Base-by-base conservation (phyloP, 495 filamentous ascomycete species). In the Tuber aestivum region DNA sequence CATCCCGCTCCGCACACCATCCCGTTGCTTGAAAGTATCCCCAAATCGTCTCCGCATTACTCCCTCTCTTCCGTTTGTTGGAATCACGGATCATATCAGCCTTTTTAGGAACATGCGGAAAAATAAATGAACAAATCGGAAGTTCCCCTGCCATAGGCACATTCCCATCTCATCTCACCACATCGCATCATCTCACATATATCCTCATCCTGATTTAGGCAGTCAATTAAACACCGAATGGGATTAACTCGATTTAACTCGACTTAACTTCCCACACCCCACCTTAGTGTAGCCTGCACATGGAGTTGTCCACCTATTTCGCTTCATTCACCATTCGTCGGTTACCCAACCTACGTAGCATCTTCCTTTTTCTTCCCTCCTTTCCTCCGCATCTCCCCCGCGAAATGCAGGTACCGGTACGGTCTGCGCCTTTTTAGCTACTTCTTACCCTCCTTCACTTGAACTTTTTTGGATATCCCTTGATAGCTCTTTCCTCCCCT, bases 151-250 rank as follows among this genome's bases (percentile, higher is more conserved):
- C 14, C 56, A 65, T 65, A 27, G 3, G 9, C 27, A 32, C 56
- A 65, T 18, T 12, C 56, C 27, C 48, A 56, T 56, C 48, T 21
- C 9, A 61, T 61, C 56, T 18, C 50, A 61, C 12, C 50, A 61
- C n/a, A 61, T 61, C n/a, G 27, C n/a, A 61, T 61, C 50, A 61
- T 50, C 21, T 50, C 50, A 61, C n/a, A 61, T 61, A 27, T 65
- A 65, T 35, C 56, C 14, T 35, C 27, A 35, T 35, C 56, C 32
- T 14, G 27, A 35, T 65, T 27, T 65, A 65, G 56, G 56, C 14
- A 35, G 27, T 65, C 56, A 35, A 65, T 65, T 65, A 32, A 18
- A 65, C 32, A 65, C 14, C 18, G 56, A 7, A 27, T 65, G 32
- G 56, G 27, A 35, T 65, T 35, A 20, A 20, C 56, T 35, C 14